phyloP scores from a whole-genome alignment of 2,329 filamentous ascomycete genomes.

The Cytospora schulzeri region DNA sequence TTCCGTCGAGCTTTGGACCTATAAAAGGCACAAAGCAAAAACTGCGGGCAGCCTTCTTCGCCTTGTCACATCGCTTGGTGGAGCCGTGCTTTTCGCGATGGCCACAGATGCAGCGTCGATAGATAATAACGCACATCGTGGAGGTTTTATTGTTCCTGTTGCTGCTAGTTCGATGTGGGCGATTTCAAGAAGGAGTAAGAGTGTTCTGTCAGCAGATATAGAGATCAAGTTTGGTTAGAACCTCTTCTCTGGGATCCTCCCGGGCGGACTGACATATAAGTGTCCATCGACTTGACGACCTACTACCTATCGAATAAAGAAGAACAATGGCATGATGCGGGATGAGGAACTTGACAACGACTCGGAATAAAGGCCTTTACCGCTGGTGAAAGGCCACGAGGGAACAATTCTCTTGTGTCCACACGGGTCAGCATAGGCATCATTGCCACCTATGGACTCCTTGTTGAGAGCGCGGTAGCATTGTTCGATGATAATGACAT shows the following conservation, averaged over 20 bases:
- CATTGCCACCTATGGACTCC: not conserved
- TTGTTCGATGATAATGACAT: not conserved
- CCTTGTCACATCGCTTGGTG: not conserved
- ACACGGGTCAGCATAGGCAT: not conserved
- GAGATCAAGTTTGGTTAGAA: not conserved
- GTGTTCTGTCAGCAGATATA: not conserved
- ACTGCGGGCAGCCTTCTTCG: not conserved
- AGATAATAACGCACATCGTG: not conserved
- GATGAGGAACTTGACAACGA: not conserved
- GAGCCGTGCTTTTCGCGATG: not conserved
- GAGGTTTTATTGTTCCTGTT: not conserved
- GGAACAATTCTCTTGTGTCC: not conserved
- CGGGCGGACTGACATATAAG: not conserved
- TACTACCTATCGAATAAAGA: not conserved
- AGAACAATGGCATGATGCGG: not conserved
- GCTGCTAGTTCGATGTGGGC: not conserved
- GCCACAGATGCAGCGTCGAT: not conserved
- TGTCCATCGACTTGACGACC: not conserved
- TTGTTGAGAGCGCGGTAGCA: not conserved
- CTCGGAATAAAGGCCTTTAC: not conserved
- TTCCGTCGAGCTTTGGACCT: not conserved
- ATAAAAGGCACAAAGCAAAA: not conserved
- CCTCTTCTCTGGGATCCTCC: not conserved
- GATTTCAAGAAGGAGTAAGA: not conserved
- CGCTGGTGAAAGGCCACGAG: not conserved